Percentiles rank a stretch among this genome's conserved stretches.
These are phyloP conservation scores for Dothideomycetes sp. DNA, from an alignment of 2,329 filamentous ascomycete species.

Conservation along the genomic window DNA sequence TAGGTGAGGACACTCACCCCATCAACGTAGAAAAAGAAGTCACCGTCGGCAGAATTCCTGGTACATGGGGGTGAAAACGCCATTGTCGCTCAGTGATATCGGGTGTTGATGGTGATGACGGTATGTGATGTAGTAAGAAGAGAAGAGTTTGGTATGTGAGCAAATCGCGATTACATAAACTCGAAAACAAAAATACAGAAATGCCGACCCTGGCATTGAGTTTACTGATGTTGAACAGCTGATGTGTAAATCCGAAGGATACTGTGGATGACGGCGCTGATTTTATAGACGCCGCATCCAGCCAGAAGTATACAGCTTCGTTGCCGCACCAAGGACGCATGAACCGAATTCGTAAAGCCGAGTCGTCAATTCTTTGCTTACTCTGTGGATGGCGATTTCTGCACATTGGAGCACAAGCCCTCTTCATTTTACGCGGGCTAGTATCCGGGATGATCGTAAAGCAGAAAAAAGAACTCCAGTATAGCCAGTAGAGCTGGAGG, in stretches of 20 bases:
- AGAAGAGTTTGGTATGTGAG: no score
- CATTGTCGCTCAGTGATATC: no score
- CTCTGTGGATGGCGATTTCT: conserved; percentile 1
- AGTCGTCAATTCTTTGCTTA: background rate
- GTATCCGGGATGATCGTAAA: conserved; percentile 5
- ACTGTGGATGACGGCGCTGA: background rate
- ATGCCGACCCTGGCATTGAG: no score
- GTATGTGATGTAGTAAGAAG: background rate
- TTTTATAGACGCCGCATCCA: background rate
- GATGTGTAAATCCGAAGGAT: no score
- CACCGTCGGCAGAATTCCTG: conserved; percentile 1
- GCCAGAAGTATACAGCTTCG: conserved; percentile 1
- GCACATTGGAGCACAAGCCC: conserved; percentile 1
- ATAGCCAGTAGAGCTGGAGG: conserved; percentile 4
- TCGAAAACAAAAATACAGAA: no score
- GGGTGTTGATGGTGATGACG: no score
- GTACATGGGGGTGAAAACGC: no score
- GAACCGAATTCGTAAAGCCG: background rate
- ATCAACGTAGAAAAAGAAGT: conserved; percentile 12
- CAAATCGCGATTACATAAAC: no score
- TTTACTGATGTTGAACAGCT: no score
- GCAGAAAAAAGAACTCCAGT: no score
- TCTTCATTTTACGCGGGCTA: background rate
- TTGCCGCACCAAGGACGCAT: no score
- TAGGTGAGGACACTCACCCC: background rate